Conservation (phyloP, 176 grass and related monocot species). For the Oryza punctata region DNA sequence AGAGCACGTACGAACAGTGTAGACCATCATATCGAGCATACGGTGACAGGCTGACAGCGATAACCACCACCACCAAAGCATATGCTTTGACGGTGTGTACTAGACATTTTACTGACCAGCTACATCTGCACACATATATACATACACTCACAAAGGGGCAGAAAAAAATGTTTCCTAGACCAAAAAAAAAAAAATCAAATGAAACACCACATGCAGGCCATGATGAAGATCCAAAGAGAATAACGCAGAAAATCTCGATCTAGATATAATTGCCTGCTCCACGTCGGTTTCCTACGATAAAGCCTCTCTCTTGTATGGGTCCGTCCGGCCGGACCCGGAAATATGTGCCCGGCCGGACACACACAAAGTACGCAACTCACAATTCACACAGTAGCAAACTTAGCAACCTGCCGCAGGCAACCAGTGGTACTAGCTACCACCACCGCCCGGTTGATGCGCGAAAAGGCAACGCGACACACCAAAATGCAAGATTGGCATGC, state of each 20-base stretch:
- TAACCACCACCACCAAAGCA: constrained; percentile 13
- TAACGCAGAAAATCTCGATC: constrained; percentile 38
- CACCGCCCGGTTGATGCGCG: neutral
- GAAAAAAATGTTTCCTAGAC: neutral
- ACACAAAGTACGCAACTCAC: constrained; percentile 24
- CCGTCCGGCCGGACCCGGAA: constrained; percentile 20
- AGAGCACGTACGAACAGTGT: constrained; percentile 1
- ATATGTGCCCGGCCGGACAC: constrained; percentile 13
- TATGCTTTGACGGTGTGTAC: neutral
- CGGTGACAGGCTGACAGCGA: constrained; percentile 19
- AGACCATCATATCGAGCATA: constrained; percentile 38
- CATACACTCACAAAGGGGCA: neutral
- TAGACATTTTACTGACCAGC: neutral
- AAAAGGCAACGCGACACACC: constrained; percentile 36
- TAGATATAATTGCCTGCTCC: constrained; percentile 41
- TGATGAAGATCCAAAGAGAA: constrained; percentile 24
- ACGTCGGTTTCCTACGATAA: constrained; percentile 42
- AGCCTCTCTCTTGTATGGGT: constrained; percentile 22
- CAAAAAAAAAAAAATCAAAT: neutral
- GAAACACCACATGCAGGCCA: constrained; percentile 19
- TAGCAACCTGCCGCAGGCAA: neutral
- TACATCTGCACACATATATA: neutral
- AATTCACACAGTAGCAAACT: constrained; percentile 27
- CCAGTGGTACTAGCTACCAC: neutral
- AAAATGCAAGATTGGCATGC: constrained; percentile 8